Conservation (phyloP, 2,329 filamentous ascomycete genomes). For the Aspergillus tamarii region DNA sequence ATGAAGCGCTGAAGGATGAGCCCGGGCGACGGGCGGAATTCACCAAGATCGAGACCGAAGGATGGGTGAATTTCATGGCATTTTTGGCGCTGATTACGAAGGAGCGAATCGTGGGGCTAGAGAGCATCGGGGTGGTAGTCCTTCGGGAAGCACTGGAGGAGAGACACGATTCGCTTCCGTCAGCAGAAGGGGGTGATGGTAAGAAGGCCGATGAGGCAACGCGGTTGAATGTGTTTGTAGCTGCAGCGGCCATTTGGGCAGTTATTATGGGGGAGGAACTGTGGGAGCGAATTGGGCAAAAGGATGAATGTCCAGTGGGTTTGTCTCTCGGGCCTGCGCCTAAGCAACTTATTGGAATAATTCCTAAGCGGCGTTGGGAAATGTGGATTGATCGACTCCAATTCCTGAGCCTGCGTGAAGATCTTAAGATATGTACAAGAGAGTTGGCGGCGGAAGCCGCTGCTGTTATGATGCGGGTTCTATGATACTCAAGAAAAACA, state of each 20-base stretch:
- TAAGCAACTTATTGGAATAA: background rate
- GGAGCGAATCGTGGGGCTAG: slow-evolving; percentile 5
- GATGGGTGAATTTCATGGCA: slow-evolving; percentile 15
- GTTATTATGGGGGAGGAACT: slow-evolving; percentile 29
- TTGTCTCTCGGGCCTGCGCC: slow-evolving; percentile 2
- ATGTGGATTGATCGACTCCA: slow-evolving; percentile 22
- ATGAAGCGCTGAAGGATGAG: slow-evolving; percentile 7
- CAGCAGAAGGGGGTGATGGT: background rate
- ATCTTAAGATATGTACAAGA: slow-evolving; percentile 21
- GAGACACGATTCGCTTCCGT: slow-evolving; percentile 7
- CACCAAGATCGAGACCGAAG: slow-evolving; percentile 1
- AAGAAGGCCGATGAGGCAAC: background rate
- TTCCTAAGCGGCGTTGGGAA: slow-evolving; percentile 19
- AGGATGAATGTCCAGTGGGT: slow-evolving; percentile 5
- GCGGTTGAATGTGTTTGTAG: slow-evolving; percentile 13
- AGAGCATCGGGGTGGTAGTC: slow-evolving; percentile 8
- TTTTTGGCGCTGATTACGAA: slow-evolving; percentile 17
- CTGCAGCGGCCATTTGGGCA: slow-evolving; percentile 19
- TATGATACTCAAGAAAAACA: background rate
- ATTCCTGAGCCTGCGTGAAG: slow-evolving; percentile 22
- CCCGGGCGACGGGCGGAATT: slow-evolving; percentile 10
- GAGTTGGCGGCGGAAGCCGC: slow-evolving; percentile 25
- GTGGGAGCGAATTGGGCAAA: slow-evolving; percentile 16
- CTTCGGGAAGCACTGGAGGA: slow-evolving; percentile 15
- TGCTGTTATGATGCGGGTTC: slow-evolving; percentile 25